Base-by-base conservation (phyloP, 768 basidiomycete genomes). In the Lepiota brunneoincarnata region DNA sequence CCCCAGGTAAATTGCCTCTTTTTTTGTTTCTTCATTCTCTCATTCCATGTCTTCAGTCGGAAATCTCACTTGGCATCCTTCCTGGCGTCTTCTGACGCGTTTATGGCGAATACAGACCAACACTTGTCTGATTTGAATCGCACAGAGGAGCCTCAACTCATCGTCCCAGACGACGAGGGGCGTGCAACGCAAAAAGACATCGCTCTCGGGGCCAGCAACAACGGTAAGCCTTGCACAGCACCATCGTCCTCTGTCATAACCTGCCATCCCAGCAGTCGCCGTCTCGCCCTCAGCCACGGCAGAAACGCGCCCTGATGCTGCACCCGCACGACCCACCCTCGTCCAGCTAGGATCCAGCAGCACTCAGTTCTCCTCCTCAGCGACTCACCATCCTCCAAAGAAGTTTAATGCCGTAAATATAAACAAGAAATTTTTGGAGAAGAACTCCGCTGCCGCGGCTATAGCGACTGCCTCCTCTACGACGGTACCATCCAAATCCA, bases 401-500 rank as follows among this genome's bases (percentile, higher is more conserved):
- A 86, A 88, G 64, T 95, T 94, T 70, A 91, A 77, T 66, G 83
- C 92, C 24, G 83, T 93, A 58, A 93, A 93, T 66, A 92, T 98
- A 69, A 96, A 92, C 76, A 96, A 94, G 83, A 93, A 91, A 71
- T 98, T 98, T 70, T 75, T 98, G 39, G 90, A 93, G 75, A 96
- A 95, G 79, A 89, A 87, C 51, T 84, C 84, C 5, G 69, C 85
- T 39, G 74, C 83, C 38, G 75, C 84, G 21, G 70, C 74, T 43
- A 66, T 82, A 21, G 63, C 75, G 34, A 72, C 81, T 17, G 62
- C 74, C 45, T 71, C 77, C 23, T 69, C 79, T 18, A 66, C 67
- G 46, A 74, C 77, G 28, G 64, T 73, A 43, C 63, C 75, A 38
- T 59, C 70, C 54, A 89, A 84, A 70, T 58, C 78, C 9, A 81